Evolutionary conservation across 2,329 filamentous ascomycete species (phyloP), one percentile per base, ranked within the genome.

Genomic region (Knufia fluminis): DNA sequence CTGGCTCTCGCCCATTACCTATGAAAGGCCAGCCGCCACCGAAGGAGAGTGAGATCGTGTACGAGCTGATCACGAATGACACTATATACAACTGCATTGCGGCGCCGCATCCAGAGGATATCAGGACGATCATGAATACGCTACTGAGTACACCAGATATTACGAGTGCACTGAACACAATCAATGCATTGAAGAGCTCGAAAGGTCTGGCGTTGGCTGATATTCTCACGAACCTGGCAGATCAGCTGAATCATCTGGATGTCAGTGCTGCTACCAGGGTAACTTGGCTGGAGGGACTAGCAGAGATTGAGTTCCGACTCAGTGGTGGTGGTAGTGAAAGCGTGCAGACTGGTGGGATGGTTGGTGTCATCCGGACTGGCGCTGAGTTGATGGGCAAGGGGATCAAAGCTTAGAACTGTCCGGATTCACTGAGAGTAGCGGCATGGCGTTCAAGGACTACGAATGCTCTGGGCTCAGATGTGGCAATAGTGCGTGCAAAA

Each of bases 21-120:
- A 57, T 62, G 48, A 59, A 59, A 54, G 64, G 72, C 52, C 66
- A 67, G 41, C 65, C 68, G 12, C 61, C 65, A 4, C 65, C 71
- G 36, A 61, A 64, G 38, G 72, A 84, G 54, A 73, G 78, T 68
- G 76, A 83, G 48, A 80, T 90, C 23, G 74, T 83, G 49, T 78
- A 88, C 35, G 91, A 97, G 52, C 79, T 87, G 58, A 95, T 96
- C 57, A 95, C 86, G 31, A 85, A 95, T 64, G 88, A 86, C 17
- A 83, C 82, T 6, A 97, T 98, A 62, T 98, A 96, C 74, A 90
- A 89, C 67, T 98, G 92, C 68, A 94, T 98, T 63, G 92, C 92
- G 7, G 91, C 91, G 1, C 92, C 92, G 3, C 90, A 94, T 58
- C 92, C 92, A 0, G 80, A 83, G 20, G 91, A 95, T 60, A 88